These are phyloP conservation scores for Jimgerdemannia flammicorona DNA, from an alignment of 192 early-diverging fungal species.

Conservation along the genomic window DNA sequence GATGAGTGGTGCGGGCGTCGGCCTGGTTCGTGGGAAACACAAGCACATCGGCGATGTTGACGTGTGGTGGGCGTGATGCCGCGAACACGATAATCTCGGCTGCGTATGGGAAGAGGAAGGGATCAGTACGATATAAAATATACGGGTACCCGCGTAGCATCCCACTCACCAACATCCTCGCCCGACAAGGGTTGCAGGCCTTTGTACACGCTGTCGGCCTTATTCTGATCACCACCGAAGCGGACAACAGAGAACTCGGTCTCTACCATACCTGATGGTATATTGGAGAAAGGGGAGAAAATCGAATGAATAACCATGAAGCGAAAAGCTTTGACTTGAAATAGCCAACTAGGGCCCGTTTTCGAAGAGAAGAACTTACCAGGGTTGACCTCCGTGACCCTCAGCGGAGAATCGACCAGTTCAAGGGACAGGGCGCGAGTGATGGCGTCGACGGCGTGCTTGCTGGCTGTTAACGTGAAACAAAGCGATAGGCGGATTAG, in stretches of 20 bases:
- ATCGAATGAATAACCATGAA: background rate
- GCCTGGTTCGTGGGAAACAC: conserved; percentile 56
- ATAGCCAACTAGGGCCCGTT: background rate
- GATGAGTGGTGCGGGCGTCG: conserved; percentile 11
- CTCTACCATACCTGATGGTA: conserved; percentile 54
- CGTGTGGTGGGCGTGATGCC: conserved; percentile 67
- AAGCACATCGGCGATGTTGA: conserved; percentile 66
- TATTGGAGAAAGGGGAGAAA: background rate
- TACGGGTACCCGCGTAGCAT: background rate
- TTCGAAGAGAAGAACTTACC: conserved; percentile 12
- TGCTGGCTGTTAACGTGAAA: conserved; percentile 46
- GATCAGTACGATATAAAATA: conserved; percentile 13
- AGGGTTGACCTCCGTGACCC: conserved; percentile 78
- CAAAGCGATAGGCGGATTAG: conserved; percentile 11
- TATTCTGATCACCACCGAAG: conserved; percentile 60
- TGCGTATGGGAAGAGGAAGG: conserved; percentile 10
- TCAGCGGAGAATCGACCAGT: conserved; percentile 64
- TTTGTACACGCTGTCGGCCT: conserved; percentile 72
- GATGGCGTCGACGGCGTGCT: conserved; percentile 81
- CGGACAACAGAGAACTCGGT: conserved; percentile 89
- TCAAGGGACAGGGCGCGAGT: conserved; percentile 71
- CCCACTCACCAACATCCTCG: conserved; percentile 61
- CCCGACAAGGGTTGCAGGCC: conserved; percentile 67
- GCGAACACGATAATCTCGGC: conserved; percentile 79
- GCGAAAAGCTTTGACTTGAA: background rate